These are phyloP conservation scores for Blastocystis hominis DNA, from an alignment of 352 stramenopile genomes.

Conservation along the genomic window DNA sequence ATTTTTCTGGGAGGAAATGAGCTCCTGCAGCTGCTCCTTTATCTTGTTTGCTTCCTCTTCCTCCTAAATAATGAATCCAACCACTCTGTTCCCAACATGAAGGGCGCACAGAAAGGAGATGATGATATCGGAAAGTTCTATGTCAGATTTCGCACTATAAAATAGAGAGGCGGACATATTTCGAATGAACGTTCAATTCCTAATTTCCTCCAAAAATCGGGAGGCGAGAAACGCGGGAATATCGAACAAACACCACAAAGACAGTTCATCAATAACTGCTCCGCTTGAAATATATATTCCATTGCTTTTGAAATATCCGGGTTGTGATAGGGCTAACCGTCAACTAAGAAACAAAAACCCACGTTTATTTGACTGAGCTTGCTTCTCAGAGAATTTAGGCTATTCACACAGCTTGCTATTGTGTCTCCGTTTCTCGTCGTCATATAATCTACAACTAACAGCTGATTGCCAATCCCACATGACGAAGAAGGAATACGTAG, in stretches of 20 bases:
- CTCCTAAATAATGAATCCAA: neutral
- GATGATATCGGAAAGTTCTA: constrained; percentile 4
- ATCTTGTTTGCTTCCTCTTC: constrained; percentile 3
- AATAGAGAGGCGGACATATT: constrained; percentile 32
- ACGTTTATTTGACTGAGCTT: too few species aligned
- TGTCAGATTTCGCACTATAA: constrained; percentile 11
- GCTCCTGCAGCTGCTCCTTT: neutral
- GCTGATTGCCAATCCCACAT: too few species aligned
- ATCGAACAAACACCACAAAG: neutral
- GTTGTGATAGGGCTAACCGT: too few species aligned
- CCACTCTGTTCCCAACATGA: neutral
- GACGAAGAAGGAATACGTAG: too few species aligned
- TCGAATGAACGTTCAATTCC: neutral
- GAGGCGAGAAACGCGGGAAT: neutral
- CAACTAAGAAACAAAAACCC: too few species aligned
- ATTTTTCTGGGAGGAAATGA: neutral
- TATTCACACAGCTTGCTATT: too few species aligned
- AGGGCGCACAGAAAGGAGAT: constrained; percentile 18
- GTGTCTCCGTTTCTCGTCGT: too few species aligned
- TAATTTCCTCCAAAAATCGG: neutral
- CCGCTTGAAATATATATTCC: too few species aligned
- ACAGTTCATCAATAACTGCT: too few species aligned
- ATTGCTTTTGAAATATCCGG: too few species aligned
- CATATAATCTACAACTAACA: too few species aligned
- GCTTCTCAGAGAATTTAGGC: too few species aligned